Evolutionary conservation across 2,329 filamentous ascomycete species (phyloP).

Genomic region (Talaromyces sp.): DNA sequence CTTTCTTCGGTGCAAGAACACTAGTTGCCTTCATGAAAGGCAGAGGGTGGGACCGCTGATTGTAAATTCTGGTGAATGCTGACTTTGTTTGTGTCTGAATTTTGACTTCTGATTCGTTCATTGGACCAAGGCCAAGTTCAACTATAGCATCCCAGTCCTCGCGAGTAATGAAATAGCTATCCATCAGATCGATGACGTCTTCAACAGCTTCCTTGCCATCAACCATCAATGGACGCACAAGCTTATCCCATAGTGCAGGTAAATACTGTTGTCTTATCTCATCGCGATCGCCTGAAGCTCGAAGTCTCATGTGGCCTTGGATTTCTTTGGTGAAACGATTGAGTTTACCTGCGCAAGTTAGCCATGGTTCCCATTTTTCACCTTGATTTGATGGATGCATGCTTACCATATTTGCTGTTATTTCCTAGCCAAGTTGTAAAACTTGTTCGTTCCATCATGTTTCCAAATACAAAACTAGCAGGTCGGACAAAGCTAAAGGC

Average conservation of each 20-base stretch:
- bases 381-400: not conserved
- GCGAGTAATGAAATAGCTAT: slow-evolving; percentile 88
- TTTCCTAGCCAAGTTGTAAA: slow-evolving; percentile 95
- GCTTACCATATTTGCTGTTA: slow-evolving; percentile 76
- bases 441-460: slow-evolving; percentile 62
- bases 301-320: slow-evolving; percentile 92
- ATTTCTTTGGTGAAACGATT: slow-evolving; percentile 84
- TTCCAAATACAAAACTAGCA: slow-evolving; percentile 78
- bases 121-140: slow-evolving; percentile 82
- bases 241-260: slow-evolving; percentile 76
- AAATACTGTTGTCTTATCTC: slow-evolving; percentile 94
- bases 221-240: slow-evolving; percentile 66
- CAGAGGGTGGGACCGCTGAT: slow-evolving; percentile 76
- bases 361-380: slow-evolving; percentile 20
- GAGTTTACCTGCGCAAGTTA: slow-evolving; percentile 50
- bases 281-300: slow-evolving; percentile 82
- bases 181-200: slow-evolving; percentile 90
- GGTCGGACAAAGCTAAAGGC: slow-evolving; percentile 92
- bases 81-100: slow-evolving; percentile 83
- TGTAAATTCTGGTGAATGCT: slow-evolving; percentile 88
- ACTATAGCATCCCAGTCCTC: slow-evolving; percentile 92
- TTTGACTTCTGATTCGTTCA: slow-evolving; percentile 67
- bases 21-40: slow-evolving; percentile 94
- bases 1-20: slow-evolving; percentile 66
- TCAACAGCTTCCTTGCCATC: slow-evolving; percentile 78